phyloP scores from a whole-genome alignment of 2,329 filamentous ascomycete species.

The Cordyceps cicadae region DNA sequence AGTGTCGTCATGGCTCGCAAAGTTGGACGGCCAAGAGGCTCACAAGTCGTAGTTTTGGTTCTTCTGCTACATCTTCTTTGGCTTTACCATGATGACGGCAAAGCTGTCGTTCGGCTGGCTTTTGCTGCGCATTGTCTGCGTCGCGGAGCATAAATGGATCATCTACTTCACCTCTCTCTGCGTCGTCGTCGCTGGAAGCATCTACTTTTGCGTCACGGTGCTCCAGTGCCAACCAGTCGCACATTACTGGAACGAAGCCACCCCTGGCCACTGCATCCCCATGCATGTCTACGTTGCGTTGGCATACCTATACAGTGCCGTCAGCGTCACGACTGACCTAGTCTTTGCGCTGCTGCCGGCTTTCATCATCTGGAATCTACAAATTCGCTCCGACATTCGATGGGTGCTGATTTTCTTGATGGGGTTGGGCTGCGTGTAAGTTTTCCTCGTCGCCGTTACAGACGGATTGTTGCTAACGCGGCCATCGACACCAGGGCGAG shows the following conservation, averaged over 20 bases:
- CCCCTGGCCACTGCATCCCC: constrained; percentile 21
- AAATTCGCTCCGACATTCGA: constrained; percentile 43
- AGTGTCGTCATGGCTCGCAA: constrained; percentile 10
- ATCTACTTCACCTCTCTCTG: constrained; percentile 23
- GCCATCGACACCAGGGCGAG: constrained; percentile 25
- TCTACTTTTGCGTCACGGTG: constrained; percentile 25
- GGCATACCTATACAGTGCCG: constrained; percentile 38
- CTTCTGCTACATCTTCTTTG: constrained; percentile 20
- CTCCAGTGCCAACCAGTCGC: constrained; percentile 23
- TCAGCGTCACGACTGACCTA: constrained; percentile 38
- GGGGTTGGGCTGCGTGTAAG: constrained; percentile 42
- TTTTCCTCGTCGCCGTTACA: neutral
- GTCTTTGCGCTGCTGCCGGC: constrained; percentile 40
- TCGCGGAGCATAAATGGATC: constrained; percentile 17
- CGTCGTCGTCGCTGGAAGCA: constrained; percentile 20
- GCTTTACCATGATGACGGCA: constrained; percentile 16
- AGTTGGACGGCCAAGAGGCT: neutral
- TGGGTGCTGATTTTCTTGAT: constrained; percentile 40
- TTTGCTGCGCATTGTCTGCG: constrained; percentile 20
- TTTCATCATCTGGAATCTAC: constrained; percentile 42
- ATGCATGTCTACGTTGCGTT: constrained; percentile 35
- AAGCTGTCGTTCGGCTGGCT: constrained; percentile 22
- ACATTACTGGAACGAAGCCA: constrained; percentile 22
- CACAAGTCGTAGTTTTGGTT: constrained; percentile 15
- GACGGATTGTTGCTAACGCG: neutral